These are phyloP conservation scores for Bipolaris zeicola DNA, from an alignment of 2,329 filamentous ascomycete species.

Conservation along the genomic window DNA sequence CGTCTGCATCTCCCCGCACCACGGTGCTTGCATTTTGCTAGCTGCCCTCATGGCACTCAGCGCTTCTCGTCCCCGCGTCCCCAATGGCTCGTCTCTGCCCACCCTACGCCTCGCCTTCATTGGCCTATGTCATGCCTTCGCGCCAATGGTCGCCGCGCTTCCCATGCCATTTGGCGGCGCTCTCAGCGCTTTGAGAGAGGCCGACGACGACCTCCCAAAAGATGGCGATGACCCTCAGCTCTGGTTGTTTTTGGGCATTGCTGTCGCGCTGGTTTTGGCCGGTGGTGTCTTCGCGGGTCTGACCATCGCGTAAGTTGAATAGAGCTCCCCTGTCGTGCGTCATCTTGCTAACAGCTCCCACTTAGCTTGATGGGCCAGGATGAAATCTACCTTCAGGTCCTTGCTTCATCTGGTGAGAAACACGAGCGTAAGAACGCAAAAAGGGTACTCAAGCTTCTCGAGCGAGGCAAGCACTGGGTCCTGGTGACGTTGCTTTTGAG, in stretches of 20 bases:
- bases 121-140: slow-evolving; percentile 39
- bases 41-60: slow-evolving; percentile 40
- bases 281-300: slow-evolving; percentile 94
- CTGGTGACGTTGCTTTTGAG: slow-evolving; percentile 90
- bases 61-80: slow-evolving; percentile 26
- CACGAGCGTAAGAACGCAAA: slow-evolving; percentile 85
- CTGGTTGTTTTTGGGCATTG: slow-evolving; percentile 81
- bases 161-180: slow-evolving; percentile 37
- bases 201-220: slow-evolving; percentile 42
- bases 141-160: slow-evolving; percentile 42
- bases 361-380: slow-evolving; percentile 72
- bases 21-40: slow-evolving; percentile 17
- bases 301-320: slow-evolving; percentile 74
- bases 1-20: slow-evolving; percentile 21
- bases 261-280: slow-evolving; percentile 78
- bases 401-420: slow-evolving; percentile 81
- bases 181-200: slow-evolving; percentile 22
- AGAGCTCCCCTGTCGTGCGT: slow-evolving; percentile 6
- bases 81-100: slow-evolving; percentile 41
- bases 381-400: slow-evolving; percentile 95
- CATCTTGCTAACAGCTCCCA: slow-evolving; percentile 33
- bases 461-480: slow-evolving; percentile 96
- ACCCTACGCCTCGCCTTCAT: slow-evolving; percentile 33
- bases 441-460: slow-evolving; percentile 77
- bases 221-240: slow-evolving; percentile 64